Conservation (phyloP, 768 basidiomycete species). For the Naematelia aurantialba region DNA sequence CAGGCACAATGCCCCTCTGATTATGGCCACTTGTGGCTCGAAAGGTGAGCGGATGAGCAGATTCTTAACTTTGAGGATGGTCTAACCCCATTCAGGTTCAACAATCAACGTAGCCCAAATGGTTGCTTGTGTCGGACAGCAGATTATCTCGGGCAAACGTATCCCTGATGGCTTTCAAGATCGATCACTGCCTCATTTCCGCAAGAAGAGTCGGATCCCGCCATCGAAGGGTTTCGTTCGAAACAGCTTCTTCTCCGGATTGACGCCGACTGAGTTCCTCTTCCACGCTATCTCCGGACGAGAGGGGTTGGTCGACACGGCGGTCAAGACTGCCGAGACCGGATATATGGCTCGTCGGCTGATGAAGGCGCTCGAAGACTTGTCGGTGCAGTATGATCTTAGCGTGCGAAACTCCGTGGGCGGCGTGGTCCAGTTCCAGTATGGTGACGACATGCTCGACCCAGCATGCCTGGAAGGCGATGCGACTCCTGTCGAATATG, state of each 20-base stretch:
- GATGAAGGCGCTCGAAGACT: constrained; percentile 98
- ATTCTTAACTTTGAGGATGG: constrained; percentile 29
- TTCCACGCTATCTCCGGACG: constrained; percentile 99
- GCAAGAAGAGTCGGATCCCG: constrained; percentile 91
- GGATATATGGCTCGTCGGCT: constrained; percentile 99
- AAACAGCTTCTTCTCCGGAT: constrained; percentile 91
- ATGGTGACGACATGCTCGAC: constrained; percentile 95
- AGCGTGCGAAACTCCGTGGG: constrained; percentile 92
- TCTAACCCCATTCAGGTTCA: constrained; percentile 62
- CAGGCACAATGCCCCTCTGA: constrained; percentile 89
- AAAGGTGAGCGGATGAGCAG: constrained; percentile 62
- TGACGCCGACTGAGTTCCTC: constrained; percentile 89
- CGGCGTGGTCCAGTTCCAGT: constrained; percentile 92
- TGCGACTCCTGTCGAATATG: constrained; percentile 84
- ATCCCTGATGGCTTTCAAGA: constrained; percentile 99
- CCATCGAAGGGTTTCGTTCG: constrained; percentile 97
- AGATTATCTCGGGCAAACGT: constrained; percentile 96
- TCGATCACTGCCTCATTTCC: constrained; percentile 96
- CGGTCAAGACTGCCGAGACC: constrained; percentile 99
- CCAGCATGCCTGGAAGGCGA: constrained; percentile 95
- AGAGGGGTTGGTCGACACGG: constrained; percentile 97
- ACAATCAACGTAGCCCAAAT: constrained; percentile 99
- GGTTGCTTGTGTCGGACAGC: constrained; percentile 99
- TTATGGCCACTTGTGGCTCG: constrained; percentile 99
- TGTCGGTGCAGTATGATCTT: constrained; percentile 92